Base-by-base conservation (phyloP, 2,329 filamentous ascomycete species). In the Parascedosporium putredinis region DNA sequence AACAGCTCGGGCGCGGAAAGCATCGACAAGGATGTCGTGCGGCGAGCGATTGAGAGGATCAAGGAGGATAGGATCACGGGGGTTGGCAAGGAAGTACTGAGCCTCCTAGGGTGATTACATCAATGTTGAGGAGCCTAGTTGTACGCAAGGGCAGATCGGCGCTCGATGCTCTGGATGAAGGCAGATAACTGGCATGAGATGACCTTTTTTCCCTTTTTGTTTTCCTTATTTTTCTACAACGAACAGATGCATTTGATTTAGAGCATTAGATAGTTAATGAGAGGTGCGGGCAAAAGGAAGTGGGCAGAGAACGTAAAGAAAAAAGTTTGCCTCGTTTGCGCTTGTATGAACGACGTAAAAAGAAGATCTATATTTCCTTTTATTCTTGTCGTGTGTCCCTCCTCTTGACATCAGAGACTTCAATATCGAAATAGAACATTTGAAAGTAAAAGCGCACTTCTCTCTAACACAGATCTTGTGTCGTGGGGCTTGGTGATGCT, bases 51-150 rank as follows among this genome's bases (percentile, higher is more conserved):
- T 31, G 44, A 55, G 1, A 60, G 59, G 1, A 27, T 56, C 0
- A 57, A 56, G 20, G 66, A 62, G 54, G 45, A 50, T 1, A 53
- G 54, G 5, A 60, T 79, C 3, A 56, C 59, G 4, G 55, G 58
- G 1, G 55, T 71, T 3, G 47, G n/a, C 14, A 38, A 33, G 24
- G 47, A 50, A 38, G 36, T 43, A 9, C 47, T 50, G 8, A 23
- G 7, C 10, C 22, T 50, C 7, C 12, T 50, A 18, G 27, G 40
- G 36, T 50, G 36, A 40, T n/a, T n/a, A n/a, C n/a, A n/a, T n/a
- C n/a, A n/a, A n/a, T n/a, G n/a, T n/a, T 3, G 12, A 9, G 31
- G 36, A 40, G 14, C 14, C 9, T 40, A 18, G 18, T n/a, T n/a
- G n/a, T n/a, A n/a, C n/a, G n/a, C n/a, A n/a, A n/a, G n/a, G n/a